A percentile compares a stretch with the other conserved stretches of the same genome.
Conservation (phyloP, 2,329 filamentous ascomycete species). For the Trichoderma endophyticum region DNA sequence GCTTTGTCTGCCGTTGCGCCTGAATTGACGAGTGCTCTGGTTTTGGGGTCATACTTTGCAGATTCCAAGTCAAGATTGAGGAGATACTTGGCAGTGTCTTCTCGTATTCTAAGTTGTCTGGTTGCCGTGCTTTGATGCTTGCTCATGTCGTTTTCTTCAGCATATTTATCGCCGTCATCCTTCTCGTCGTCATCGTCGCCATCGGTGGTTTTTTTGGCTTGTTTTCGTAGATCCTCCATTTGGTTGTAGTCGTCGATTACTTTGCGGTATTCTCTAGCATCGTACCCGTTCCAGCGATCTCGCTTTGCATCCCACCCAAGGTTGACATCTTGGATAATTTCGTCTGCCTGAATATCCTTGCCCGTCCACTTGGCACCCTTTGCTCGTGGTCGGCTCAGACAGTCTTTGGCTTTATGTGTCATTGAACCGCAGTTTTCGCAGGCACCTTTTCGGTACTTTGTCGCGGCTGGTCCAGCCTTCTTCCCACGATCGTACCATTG, state of each 20-base stretch:
- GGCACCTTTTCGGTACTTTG: conserved; percentile 95
- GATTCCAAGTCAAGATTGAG: conserved; percentile 93
- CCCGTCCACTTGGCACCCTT: conserved; percentile 90
- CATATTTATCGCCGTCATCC: conserved; percentile 71
- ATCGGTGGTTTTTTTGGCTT: conserved; percentile 41
- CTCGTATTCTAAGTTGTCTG: conserved; percentile 82
- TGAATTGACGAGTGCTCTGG: conserved; percentile 81
- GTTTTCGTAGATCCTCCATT: conserved; percentile 70
- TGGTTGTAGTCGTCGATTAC: conserved; percentile 90
- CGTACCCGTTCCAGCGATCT: conserved; percentile 98
- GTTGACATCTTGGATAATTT: conserved; percentile 78
- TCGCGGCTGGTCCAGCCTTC: conserved; percentile 80
- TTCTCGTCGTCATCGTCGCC: conserved; percentile 40
- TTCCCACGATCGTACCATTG: conserved; percentile 93
- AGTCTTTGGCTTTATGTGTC: conserved; percentile 95
- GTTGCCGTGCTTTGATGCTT: conserved; percentile 88
- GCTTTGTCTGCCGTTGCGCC: conserved; percentile 78
- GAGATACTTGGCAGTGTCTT: conserved; percentile 96
- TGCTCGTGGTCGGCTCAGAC: conserved; percentile 81
- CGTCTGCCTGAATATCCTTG: conserved; percentile 89
- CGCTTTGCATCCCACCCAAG: conserved; percentile 96
- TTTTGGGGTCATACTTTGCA: conserved; percentile 97
- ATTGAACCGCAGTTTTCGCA: conserved; percentile 98
- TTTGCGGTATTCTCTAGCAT: conserved; percentile 76
- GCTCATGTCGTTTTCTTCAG: conserved; percentile 95